These are phyloP conservation scores for Ustilago lituana DNA, from an alignment of 1,284 basidiomycete genomes.

Conservation along the genomic window DNA sequence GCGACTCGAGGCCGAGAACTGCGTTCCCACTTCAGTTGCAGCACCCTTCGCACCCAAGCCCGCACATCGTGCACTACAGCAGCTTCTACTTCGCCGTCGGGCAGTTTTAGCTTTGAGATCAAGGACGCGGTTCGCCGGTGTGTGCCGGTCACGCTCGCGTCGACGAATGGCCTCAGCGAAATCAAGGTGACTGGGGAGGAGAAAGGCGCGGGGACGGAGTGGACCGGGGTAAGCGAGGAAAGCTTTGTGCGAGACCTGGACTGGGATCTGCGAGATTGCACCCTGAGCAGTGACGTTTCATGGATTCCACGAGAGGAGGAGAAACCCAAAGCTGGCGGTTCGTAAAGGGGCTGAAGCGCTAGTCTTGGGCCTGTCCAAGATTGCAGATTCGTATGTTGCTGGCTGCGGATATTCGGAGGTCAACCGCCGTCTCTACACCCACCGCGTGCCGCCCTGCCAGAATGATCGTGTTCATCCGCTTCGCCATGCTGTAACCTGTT, in stretches of 20 bases:
- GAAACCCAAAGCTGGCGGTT: not conserved
- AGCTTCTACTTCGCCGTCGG: conserved; percentile 17
- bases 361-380: too few species aligned
- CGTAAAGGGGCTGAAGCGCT: too few species aligned
- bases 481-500: too few species aligned
- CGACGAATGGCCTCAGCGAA: not conserved
- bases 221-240: not conserved
- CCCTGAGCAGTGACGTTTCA: not conserved
- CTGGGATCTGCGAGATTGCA: conserved; percentile 21
- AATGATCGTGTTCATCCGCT: too few species aligned
- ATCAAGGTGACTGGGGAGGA: not conserved
- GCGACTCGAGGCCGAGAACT: too few species aligned
- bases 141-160: conserved; percentile 9
- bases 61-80: conserved; percentile 4
- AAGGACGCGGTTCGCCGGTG: conserved; percentile 17
- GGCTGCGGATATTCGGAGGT: too few species aligned
- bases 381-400: too few species aligned
- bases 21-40: conserved; percentile 24
- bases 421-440: too few species aligned
- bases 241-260: conserved; percentile 26
- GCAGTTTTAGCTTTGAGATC: conserved; percentile 42
- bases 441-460: too few species aligned
- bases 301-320: not conserved
- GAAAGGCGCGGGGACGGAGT: not conserved
- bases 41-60: conserved; percentile 3